Conservation (phyloP, 495 filamentous ascomycete genomes). For the Aspergillus ellipticus region DNA sequence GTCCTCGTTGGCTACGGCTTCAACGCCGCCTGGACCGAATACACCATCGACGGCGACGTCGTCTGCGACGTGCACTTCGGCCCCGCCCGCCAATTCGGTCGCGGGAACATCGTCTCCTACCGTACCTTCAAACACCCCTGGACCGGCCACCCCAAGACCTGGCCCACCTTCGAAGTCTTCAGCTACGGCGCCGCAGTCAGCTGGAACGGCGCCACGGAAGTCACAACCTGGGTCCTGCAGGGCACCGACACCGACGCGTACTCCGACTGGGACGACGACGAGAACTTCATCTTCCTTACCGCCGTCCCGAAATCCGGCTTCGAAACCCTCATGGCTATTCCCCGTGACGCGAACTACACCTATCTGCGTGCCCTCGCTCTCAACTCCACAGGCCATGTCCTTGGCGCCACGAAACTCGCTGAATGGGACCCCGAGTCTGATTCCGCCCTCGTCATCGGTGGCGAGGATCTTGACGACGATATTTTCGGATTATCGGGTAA, state of each 20-base stretch:
- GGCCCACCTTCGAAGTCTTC: slow-evolving; percentile 27
- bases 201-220: slow-evolving; percentile 45
- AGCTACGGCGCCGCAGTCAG: slow-evolving; percentile 26
- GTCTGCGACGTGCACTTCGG: slow-evolving; percentile 36
- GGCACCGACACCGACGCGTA: slow-evolving; percentile 8
- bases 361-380: slow-evolving; percentile 18
- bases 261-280: slow-evolving; percentile 8
- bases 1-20: slow-evolving; percentile 48
- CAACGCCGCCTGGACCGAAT: slow-evolving; percentile 48
- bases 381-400: slow-evolving; percentile 10
- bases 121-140: slow-evolving; percentile 36
- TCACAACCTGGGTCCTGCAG: slow-evolving; percentile 32
- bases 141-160: slow-evolving; percentile 28
- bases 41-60: slow-evolving; percentile 25
- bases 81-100: slow-evolving; percentile 20
- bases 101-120: slow-evolving; percentile 30
- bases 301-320: slow-evolving; percentile 30
- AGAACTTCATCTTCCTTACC: slow-evolving; percentile 21
- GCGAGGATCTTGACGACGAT: neutral
- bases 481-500: neutral
- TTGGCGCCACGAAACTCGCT: slow-evolving; percentile 13
- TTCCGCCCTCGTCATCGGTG: slow-evolving; percentile 1
- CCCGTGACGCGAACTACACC: neutral
- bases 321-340: slow-evolving; percentile 29
- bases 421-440: slow-evolving; percentile 10